A percentile compares a stretch with the other conserved stretches of the same genome.
Evolutionary conservation across 805 yeast genomes (phyloP).

Genomic region (Torulaspora quercuum): DNA sequence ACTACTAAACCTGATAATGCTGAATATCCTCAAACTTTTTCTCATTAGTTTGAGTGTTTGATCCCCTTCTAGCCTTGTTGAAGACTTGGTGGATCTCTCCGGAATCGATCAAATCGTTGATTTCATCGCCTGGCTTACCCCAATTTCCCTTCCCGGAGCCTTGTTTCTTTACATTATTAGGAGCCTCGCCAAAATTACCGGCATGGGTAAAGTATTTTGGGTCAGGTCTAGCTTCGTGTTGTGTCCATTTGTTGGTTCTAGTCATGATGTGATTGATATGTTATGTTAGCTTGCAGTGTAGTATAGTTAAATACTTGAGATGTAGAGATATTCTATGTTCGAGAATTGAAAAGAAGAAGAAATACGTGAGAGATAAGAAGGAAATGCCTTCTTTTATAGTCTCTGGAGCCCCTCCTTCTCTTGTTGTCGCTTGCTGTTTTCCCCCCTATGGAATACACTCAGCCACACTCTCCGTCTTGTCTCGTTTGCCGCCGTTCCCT

Average conservation of each 20-base stretch:
- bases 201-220: constrained; percentile 77
- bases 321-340: no score
- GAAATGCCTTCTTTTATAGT: constrained; percentile 3
- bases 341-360: not conserved
- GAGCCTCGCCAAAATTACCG: constrained; percentile 65
- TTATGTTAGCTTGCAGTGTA: no score
- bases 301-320: no score
- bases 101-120: constrained; percentile 55
- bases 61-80: constrained; percentile 49
- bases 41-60: constrained; percentile 46
- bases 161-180: constrained; percentile 71
- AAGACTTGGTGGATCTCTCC: constrained; percentile 52
- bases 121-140: constrained; percentile 81
- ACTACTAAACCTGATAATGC: constrained; percentile 16
- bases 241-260: constrained; percentile 74
- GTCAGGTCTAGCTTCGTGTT: constrained; percentile 54
- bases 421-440: no score
- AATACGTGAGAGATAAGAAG: not conserved
- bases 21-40: constrained; percentile 38
- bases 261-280: constrained; percentile 46
- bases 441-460: no score
- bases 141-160: constrained; percentile 88
- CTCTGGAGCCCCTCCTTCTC: no score
- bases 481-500: constrained; percentile 5
- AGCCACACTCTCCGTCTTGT: no score